Evolutionary conservation across 768 basidiomycete genomes (phyloP).

Genomic region (Lactarius hengduanensis): DNA sequence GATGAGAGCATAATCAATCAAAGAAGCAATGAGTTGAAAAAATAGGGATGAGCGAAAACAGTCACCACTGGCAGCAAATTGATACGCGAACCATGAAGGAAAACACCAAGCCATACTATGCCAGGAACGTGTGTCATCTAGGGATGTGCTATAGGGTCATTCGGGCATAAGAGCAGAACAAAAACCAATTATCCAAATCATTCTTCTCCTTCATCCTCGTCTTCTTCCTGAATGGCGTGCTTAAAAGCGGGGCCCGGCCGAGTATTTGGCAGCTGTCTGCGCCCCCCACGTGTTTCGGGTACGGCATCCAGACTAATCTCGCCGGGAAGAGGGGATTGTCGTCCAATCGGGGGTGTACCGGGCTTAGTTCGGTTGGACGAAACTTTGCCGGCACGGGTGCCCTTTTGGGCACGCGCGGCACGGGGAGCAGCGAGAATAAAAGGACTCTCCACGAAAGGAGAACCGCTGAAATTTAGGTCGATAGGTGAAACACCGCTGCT

Average conservation of each 20-base stretch:
- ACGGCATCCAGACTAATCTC: constrained; percentile 49
- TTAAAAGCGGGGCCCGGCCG: constrained; percentile 63
- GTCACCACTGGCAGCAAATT: constrained; percentile 7
- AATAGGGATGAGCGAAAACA: neutral
- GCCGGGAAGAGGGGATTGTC: constrained; percentile 56
- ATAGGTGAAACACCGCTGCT: constrained; percentile 23
- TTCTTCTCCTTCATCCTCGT: constrained; percentile 75
- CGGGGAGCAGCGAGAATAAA: constrained; percentile 31
- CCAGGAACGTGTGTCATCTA: constrained; percentile 14
- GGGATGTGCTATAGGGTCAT: constrained; percentile 16
- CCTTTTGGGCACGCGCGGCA: constrained; percentile 22
- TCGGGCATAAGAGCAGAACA: constrained; percentile 2
- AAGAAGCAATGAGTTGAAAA: constrained; percentile 15
- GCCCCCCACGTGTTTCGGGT: constrained; percentile 50
- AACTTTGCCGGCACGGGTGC: constrained; percentile 21
- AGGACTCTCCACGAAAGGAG: constrained; percentile 16
- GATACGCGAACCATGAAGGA: constrained; percentile 12
- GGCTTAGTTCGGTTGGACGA: constrained; percentile 43
- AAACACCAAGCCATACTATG: constrained; percentile 12
- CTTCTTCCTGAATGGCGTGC: constrained; percentile 79
- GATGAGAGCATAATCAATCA: constrained; percentile 21
- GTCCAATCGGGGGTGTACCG: constrained; percentile 59
- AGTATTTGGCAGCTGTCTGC: constrained; percentile 65
- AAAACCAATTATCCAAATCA: constrained; percentile 10
- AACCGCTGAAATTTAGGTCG: constrained; percentile 19